phyloP scores from a whole-genome alignment of 169 alveolate genomes.

The Theileria annulata region DNA sequence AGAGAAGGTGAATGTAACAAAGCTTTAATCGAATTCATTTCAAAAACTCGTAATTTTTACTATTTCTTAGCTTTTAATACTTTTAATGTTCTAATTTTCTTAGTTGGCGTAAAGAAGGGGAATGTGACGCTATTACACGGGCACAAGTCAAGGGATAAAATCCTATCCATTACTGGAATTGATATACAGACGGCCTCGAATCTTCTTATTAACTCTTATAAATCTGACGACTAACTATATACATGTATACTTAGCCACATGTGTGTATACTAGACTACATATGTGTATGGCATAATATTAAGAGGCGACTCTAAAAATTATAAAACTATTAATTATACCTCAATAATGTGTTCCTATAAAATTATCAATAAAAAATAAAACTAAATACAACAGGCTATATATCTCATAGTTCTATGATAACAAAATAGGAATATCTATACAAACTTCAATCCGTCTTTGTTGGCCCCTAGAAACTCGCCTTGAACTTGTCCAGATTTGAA shows the following conservation, averaged over 20 bases:
- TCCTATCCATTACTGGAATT: conserved; percentile 51
- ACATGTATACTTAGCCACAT: no score
- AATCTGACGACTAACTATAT: neutral
- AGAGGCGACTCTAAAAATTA: neutral
- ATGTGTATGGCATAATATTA: conserved; percentile 70
- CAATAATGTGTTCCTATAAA: neutral
- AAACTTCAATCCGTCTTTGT: conserved; percentile 65
- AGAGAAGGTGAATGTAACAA: conserved; percentile 84
- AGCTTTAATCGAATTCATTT: conserved; percentile 78
- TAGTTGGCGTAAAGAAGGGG: conserved; percentile 78
- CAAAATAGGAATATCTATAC: neutral
- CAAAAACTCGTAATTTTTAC: conserved; percentile 66
- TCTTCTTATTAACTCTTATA: neutral
- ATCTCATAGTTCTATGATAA: no score
- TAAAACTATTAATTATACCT: neutral
- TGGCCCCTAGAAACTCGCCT: conserved; percentile 76
- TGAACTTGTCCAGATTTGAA: conserved; percentile 74
- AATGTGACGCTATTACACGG: conserved; percentile 81
- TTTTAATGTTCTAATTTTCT: neutral
- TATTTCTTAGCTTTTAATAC: neutral
- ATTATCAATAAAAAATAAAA: no score
- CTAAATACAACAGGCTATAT: no score
- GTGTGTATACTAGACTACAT: conserved; percentile 78
- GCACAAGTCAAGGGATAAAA: conserved; percentile 83
- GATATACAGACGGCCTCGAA: conserved; percentile 14